Base-by-base conservation (phyloP, 2,329 filamentous ascomycete genomes). In the Rutstroemia sp. region DNA sequence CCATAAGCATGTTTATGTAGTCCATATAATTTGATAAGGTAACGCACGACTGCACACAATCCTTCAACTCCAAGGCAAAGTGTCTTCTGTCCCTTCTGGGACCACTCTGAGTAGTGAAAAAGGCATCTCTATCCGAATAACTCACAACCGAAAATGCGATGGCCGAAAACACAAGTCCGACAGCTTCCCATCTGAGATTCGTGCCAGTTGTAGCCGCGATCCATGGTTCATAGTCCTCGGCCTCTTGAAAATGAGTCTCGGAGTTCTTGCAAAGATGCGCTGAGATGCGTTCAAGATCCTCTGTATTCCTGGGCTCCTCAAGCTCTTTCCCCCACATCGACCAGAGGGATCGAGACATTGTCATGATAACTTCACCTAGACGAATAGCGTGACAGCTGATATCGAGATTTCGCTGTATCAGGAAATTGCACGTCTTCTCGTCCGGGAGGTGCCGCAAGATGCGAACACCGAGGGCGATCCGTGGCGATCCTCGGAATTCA, bases 1-100 rank as follows among this genome's bases (percentile, higher is more conserved):
- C 65, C 60, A 76, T 65, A 1, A 73, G 57, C 4, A 70, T 68
- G n/a, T 75, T 76, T 0, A 69, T 67, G 52, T 65, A 30, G 61
- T 70, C 61, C 65, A 68, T 57, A 62, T 60, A 71, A 52, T 61
- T 72, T 54, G 34, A 69, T 38, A 74, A 48, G 1, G 69, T 68
- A n/a, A 73, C 65, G 34, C 72, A 74, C 34, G 70, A 63, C 47
- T 67, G 63, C 1, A 69, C 59, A 46, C 68, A 68, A 38, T 67
- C 65, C 58, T 68, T 66, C 58, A 68, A 61, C 60, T 67, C 66
- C 1, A 65, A 46, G 1, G 62, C 62, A 54, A 67, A 68, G 8
- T 56, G 27, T 38, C 62, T 64, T 19, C 66, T 51, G 47, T 63
- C 61, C 44, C 57, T 61, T 30, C 65, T 62, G 14, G 55, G 55